Base-by-base conservation (phyloP, 257 asterid genomes). In the Parsonsia alboflavescens region DNA sequence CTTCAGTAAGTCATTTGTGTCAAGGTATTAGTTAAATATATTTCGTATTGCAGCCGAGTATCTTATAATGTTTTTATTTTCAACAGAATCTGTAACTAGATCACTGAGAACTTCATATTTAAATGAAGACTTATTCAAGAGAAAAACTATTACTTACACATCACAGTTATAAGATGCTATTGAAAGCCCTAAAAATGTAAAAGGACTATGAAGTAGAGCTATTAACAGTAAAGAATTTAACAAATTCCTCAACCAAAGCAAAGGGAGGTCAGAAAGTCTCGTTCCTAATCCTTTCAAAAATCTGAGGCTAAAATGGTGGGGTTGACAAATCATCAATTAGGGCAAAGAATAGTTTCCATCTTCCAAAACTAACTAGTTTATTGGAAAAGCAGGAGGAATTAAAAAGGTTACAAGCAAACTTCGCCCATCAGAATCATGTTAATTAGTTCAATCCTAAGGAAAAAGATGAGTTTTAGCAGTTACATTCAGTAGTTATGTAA, bases 381-480 rank as follows among this genome's bases (percentile, higher is more conserved):
- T 30, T 24, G 8, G 17, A 48, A 13, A 10, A 49, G 45, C 2
- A 49, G 41, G 7, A 2, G 58, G 17, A 10, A 5, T 45, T 65
- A 48, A 49, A 73, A 30, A 48, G n/a, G 17, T 24, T 33, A 33
- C n/a, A 16, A 24, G n/a, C 13, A 5, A 28, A 45, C 41, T 15
- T 66, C 49, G 10, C 59, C 8, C 13, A 67, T 49, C 50, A 53
- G 36, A 75, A 58, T 53, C 68, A 52, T 15, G 67, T 5, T 45
- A 5, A 39, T 59, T 16, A 44, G 22, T n/a, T 33, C 48, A 22
- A 7, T 17, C 6, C 10, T 15, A 10, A 24, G 30, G n/a, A n/a
- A 68, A 16, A 67, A 6, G 62, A 54, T 48, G 46, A 42, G 0
- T 41, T 53, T 75, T 53, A n/a, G 22, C 79, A 75, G 48, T 46